phyloP scores from a whole-genome alignment of 2,329 filamentous ascomycete genomes.

The Verticillium albo-atrum region DNA sequence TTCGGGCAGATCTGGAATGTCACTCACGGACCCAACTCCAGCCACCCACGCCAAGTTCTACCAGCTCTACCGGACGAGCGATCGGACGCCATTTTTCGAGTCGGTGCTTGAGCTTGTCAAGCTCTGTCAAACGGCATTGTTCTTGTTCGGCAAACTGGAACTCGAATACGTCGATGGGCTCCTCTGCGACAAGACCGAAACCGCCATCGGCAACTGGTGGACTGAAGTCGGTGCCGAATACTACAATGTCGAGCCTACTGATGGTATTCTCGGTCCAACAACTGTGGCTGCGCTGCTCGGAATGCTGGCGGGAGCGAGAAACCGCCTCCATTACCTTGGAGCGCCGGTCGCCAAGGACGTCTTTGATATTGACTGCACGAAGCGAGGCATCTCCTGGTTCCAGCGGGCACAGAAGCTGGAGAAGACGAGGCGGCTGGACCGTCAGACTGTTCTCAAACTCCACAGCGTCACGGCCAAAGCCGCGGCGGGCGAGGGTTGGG shows the following conservation, averaged over 20 bases:
- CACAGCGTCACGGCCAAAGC: conserved; percentile 86
- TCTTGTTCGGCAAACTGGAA: conserved; percentile 83
- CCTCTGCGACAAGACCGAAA: conserved; percentile 89
- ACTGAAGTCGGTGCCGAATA: conserved; percentile 86
- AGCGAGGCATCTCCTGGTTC: conserved; percentile 80
- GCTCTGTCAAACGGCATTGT: conserved; percentile 83
- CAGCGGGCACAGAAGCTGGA: conserved; percentile 84
- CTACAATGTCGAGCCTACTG: conserved; percentile 87
- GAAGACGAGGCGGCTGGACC: conserved; percentile 73
- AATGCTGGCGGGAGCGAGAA: conserved; percentile 83
- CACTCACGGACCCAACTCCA: conserved; percentile 69
- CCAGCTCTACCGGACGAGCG: conserved; percentile 83
- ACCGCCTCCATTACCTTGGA: conserved; percentile 79
- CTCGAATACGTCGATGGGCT: conserved; percentile 87
- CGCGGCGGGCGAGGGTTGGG: conserved; percentile 84
- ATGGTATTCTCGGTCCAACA: conserved; percentile 87
- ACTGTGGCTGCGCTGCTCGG: conserved; percentile 86
- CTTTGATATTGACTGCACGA: conserved; percentile 79
- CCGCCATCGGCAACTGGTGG: conserved; percentile 93
- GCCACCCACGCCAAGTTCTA: conserved; percentile 89
- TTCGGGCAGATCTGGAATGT: conserved; percentile 82
- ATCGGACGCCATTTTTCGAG: conserved; percentile 71
- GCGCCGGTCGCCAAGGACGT: conserved; percentile 85
- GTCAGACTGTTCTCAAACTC: conserved; percentile 74
- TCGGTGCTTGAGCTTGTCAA: conserved; percentile 87